phyloP scores from a whole-genome alignment of 805 yeast genomes.

The Wickerhamiella domercqiae region DNA sequence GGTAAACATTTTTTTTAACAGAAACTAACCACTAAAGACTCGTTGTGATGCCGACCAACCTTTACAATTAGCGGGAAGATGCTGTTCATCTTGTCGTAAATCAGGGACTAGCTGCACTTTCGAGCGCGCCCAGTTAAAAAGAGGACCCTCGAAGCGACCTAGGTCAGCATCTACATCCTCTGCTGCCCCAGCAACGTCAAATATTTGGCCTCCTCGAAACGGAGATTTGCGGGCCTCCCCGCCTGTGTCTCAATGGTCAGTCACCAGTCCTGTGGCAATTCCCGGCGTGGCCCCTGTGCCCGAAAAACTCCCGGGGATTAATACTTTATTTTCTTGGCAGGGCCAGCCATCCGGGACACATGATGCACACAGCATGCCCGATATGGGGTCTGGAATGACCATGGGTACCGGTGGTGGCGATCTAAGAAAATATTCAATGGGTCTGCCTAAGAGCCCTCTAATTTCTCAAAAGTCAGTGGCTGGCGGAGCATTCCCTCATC shows the following conservation, averaged over 20 bases:
- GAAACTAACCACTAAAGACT: no score
- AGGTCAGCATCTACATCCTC: slow-evolving; percentile 6
- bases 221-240: neutral
- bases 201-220: neutral
- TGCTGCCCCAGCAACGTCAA: neutral
- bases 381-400: no score
- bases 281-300: slow-evolving; percentile 3
- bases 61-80: slow-evolving; percentile 12
- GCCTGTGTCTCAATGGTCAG: neutral
- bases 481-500: no score
- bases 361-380: neutral
- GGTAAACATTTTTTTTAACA: no score
- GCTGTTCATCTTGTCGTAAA: slow-evolving; percentile 39
- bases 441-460: no score
- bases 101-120: slow-evolving; percentile 39
- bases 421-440: no score
- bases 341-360: neutral
- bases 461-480: no score
- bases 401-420: no score
- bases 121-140: slow-evolving; percentile 40
- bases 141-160: slow-evolving; percentile 47
- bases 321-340: slow-evolving; percentile 8
- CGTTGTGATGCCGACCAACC: slow-evolving; percentile 28
- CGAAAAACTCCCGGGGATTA: slow-evolving; percentile 10
- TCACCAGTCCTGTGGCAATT: slow-evolving; percentile 2